Conservation (phyloP, 345 rosid genomes). For the Sonneratia alba region DNA sequence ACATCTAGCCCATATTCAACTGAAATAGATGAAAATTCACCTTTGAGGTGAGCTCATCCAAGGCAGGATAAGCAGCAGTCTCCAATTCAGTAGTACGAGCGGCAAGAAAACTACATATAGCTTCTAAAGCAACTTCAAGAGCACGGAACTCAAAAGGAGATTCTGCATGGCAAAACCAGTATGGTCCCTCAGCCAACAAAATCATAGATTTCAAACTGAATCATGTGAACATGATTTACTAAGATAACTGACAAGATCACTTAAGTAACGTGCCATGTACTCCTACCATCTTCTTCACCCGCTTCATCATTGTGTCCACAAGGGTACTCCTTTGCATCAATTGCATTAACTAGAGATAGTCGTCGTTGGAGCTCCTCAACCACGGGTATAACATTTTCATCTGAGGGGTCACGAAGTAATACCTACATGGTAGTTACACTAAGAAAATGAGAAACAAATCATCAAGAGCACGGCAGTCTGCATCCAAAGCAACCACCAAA, state of each 20-base stretch:
- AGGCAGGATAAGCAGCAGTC: slow-evolving; percentile 90
- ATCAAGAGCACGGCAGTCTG: neutral
- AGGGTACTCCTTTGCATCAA: slow-evolving; percentile 32
- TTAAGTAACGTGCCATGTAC: neutral
- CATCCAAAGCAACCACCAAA: neutral
- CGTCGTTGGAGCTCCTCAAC: slow-evolving; percentile 88
- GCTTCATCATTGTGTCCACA: slow-evolving; percentile 51
- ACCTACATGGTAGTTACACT: slow-evolving; percentile 31
- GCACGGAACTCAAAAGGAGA: slow-evolving; percentile 85
- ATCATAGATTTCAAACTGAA: neutral
- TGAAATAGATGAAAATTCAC: slow-evolving; percentile 14
- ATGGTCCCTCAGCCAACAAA: slow-evolving; percentile 3
- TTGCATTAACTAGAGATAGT: slow-evolving; percentile 34
- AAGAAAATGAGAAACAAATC: neutral
- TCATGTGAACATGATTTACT: neutral
- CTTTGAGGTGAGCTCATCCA: slow-evolving; percentile 91
- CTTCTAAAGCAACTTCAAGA: slow-evolving; percentile 87
- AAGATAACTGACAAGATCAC: neutral
- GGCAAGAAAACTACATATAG: slow-evolving; percentile 85
- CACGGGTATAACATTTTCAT: slow-evolving; percentile 74
- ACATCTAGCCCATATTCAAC: neutral
- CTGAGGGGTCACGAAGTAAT: slow-evolving; percentile 74
- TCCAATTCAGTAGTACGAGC: slow-evolving; percentile 85
- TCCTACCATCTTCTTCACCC: slow-evolving; percentile 88
- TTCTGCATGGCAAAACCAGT: slow-evolving; percentile 36